Evolutionary conservation across 169 alveolate genomes (phyloP), one percentile per base, ranked within the genome.

Genomic region (Plasmodium adleri): DNA sequence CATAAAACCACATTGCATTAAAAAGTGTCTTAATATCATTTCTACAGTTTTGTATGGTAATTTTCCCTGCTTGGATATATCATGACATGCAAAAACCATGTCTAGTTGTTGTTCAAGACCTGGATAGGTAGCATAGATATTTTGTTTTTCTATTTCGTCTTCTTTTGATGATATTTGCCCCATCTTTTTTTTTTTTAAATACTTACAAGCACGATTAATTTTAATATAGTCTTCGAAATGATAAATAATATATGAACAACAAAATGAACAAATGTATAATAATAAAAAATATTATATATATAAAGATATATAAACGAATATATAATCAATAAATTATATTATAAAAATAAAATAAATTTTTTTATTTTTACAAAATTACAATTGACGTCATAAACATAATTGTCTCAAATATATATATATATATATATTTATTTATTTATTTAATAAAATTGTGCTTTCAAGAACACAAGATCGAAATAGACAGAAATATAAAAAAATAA

Each of bases 41-140:
- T 95, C 97, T 39, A 95, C 94, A 6, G 95, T 92, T 24, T 86
- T 87, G 68, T 93, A 95, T 1, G 96, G 95, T 39, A 95, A 88
- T 56, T 72, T 50, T 9, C 96, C 97, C 26, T 92, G 91, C 47
- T 93, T 92, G 17, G 78, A 88, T n/a, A 95, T 80, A 75, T 95
- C 97, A 64, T 95, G 97, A 80, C 94, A 88, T 47, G 92, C 87
- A 68, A 95, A 95, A 52, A 94, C 92, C 88, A 68, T 88, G 68
- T 85, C 95, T 54, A 95, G 75, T 70, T 94, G 97, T 67, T 95
- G 94, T 88, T 94, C 96, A 39, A 95, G 91, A 63, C 96, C 97
- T 39, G 97, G 97, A 72, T 93, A 93, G 15, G 88, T 63, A 39
- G 91, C 80, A 12, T 52, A 54, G 32, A 93, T 76, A 45, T 72